Conservation (phyloP, 345 rosid genomes). For the Sapria himalayana region DNA sequence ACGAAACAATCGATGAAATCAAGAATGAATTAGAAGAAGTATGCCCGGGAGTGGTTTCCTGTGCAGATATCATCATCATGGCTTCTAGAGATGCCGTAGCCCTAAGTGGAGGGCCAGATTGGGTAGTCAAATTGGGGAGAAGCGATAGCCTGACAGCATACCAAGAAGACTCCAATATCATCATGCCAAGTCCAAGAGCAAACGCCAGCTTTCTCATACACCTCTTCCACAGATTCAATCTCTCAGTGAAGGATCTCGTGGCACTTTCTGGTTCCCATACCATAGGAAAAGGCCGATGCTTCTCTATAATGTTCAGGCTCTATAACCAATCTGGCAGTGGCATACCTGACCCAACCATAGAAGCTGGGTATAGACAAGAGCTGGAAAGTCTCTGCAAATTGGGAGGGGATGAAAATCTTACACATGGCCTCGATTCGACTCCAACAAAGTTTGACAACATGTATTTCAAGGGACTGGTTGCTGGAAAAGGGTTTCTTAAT, state of each 20-base stretch:
- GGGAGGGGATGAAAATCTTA: conserved; percentile 50
- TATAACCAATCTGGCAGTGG: conserved; percentile 83
- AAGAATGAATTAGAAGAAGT: conserved; percentile 55
- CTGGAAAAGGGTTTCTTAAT: conserved; percentile 68
- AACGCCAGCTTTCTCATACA: conserved; percentile 41
- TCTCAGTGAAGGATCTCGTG: conserved; percentile 56
- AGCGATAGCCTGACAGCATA: conserved; percentile 62
- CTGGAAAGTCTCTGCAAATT: conserved; percentile 51
- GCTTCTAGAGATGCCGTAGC: conserved; percentile 82
- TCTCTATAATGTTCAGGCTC: conserved; percentile 65
- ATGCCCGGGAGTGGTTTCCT: conserved; percentile 66
- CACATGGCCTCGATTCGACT: conserved; percentile 56
- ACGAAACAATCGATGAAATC: conserved; percentile 45
- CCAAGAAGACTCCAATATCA: conserved; percentile 38
- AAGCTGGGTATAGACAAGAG: conserved; percentile 28
- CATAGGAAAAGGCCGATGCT: conserved; percentile 71
- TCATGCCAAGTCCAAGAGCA: conserved; percentile 89
- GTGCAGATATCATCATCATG: conserved; percentile 81
- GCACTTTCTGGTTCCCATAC: conserved; percentile 97
- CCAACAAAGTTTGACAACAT: conserved; percentile 42
- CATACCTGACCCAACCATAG: conserved; percentile 38
- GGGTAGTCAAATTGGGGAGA: conserved; percentile 81
- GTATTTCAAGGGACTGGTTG: conserved; percentile 71
- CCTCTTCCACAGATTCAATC: conserved; percentile 38
- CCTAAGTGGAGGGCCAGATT: conserved; percentile 74